Percentiles rank a stretch among this genome's conserved stretches.
phyloP scores from a whole-genome alignment of 2,329 filamentous ascomycete genomes.

The Curvularia sp. region DNA sequence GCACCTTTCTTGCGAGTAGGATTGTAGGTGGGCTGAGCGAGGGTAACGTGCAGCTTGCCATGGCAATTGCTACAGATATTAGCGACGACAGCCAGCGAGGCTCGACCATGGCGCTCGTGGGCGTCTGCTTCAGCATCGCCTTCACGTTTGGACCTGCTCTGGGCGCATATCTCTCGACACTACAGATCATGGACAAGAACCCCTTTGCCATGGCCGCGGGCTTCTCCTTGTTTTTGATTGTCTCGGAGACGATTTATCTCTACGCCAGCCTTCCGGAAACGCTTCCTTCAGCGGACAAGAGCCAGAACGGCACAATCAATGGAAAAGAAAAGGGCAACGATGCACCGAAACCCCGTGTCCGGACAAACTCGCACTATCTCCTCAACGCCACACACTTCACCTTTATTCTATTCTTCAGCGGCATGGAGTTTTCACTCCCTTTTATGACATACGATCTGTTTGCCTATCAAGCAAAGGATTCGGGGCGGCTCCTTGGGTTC shows the following conservation, averaged over 20 bases:
- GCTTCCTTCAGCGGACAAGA: constrained; percentile 60
- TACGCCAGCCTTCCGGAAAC: constrained; percentile 89
- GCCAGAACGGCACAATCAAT: constrained; percentile 25
- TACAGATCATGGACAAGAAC: constrained; percentile 81
- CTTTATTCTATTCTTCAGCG: constrained; percentile 96
- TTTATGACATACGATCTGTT: constrained; percentile 98
- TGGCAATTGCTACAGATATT: constrained; percentile 95
- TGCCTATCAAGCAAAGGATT: constrained; percentile 77
- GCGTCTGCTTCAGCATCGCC: constrained; percentile 94
- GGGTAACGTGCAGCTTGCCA: constrained; percentile 95
- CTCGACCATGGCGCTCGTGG: constrained; percentile 94
- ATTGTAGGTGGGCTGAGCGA: constrained; percentile 93
- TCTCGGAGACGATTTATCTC: constrained; percentile 86
- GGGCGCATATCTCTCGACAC: constrained; percentile 82
- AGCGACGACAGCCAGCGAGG: constrained; percentile 84
- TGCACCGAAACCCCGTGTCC: constrained; percentile 39
- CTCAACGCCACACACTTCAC: constrained; percentile 87
- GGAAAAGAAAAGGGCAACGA: constrained; percentile 28
- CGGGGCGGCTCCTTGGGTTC: constrained; percentile 85
- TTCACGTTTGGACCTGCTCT: constrained; percentile 96
- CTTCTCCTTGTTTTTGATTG: constrained; percentile 83
- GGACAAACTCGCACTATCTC: constrained; percentile 82
- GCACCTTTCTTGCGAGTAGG: constrained; percentile 92
- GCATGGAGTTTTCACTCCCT: constrained; percentile 96
- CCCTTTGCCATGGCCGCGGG: constrained; percentile 93